Percentiles rank a stretch among this genome's conserved stretches.
These are phyloP conservation scores for Chlamydomonas sp. DNA, from an alignment of 139 green algal genomes.

Conservation along the genomic window DNA sequence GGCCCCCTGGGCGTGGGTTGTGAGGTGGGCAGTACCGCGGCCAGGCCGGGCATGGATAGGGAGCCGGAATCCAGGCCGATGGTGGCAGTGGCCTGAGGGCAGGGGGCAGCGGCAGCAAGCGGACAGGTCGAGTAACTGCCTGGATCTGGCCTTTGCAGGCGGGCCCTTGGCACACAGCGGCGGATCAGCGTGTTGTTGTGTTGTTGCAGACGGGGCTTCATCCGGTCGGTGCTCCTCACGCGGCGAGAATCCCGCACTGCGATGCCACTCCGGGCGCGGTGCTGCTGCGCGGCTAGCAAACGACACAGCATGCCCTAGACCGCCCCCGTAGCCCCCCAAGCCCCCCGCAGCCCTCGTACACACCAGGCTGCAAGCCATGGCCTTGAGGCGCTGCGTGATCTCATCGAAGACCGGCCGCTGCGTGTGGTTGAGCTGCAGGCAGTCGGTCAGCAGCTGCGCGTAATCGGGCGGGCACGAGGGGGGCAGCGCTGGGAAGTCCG, in stretches of 20 bases:
- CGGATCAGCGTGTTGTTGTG: background rate
- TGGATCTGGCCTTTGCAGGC: no score
- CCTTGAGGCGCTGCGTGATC: background rate
- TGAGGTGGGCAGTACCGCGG: background rate
- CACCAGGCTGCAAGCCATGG: background rate
- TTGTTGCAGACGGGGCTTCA: no score
- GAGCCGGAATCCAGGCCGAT: background rate
- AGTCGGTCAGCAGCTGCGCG: constrained; percentile 6
- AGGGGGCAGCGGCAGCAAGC: no score
- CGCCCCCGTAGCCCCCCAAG: background rate
- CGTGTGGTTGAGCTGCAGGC: constrained; percentile 32
- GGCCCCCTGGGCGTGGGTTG: no score
- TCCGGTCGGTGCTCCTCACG: no score
- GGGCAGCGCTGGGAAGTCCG: constrained; percentile 22
- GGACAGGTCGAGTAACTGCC: background rate
- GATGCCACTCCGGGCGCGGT: no score
- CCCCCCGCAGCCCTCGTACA: background rate
- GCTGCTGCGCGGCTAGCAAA: background rate
- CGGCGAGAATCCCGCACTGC: no score
- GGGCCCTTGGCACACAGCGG: background rate
- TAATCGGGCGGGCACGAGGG: constrained; percentile 22
- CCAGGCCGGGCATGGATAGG: background rate
- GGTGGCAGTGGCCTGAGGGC: background rate
- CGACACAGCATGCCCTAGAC: background rate
- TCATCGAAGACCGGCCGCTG: constrained; percentile 31